These are phyloP conservation scores for Rubroshorea leprosula DNA, from an alignment of 345 rosid species.

Conservation along the genomic window DNA sequence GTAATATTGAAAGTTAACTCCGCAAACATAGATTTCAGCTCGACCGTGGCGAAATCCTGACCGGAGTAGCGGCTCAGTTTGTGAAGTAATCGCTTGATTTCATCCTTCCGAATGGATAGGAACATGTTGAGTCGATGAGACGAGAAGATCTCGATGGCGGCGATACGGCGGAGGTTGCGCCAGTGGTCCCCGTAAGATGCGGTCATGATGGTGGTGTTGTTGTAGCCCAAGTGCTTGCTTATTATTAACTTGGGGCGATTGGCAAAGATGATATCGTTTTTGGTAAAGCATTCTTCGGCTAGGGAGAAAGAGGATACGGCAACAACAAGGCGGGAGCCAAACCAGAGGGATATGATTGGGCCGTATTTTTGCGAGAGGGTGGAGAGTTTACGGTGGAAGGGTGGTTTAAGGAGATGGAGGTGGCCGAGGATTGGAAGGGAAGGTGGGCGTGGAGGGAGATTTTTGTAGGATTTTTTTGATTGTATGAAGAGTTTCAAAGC, in stretches of 20 bases:
- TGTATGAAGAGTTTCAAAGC: neutral
- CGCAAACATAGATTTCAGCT: conserved; percentile 25
- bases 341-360: conserved; percentile 32
- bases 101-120: conserved; percentile 8
- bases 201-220: neutral
- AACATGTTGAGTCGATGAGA: neutral
- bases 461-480: neutral
- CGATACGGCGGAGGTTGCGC: conserved; percentile 18
- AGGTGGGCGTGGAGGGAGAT: conserved; percentile 17
- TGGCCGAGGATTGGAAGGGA: conserved; percentile 12
- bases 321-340: conserved; percentile 29
- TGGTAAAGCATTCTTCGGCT: conserved; percentile 51
- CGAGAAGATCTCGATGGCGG: neutral
- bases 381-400: conserved; percentile 9
- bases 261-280: conserved; percentile 39
- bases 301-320: conserved; percentile 29
- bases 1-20: conserved; percentile 30
- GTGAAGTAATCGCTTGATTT: neutral
- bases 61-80: neutral
- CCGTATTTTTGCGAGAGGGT: conserved; percentile 34
- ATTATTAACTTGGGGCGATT: conserved; percentile 28
- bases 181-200: conserved; percentile 6
- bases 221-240: conserved; percentile 2
- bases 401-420: conserved; percentile 13
- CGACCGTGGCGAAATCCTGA: conserved; percentile 26